Evolutionary conservation across 495 filamentous ascomycete genomes (phyloP), one percentile per base, ranked within the genome.

Genomic region (Penicillium verhagenii): DNA sequence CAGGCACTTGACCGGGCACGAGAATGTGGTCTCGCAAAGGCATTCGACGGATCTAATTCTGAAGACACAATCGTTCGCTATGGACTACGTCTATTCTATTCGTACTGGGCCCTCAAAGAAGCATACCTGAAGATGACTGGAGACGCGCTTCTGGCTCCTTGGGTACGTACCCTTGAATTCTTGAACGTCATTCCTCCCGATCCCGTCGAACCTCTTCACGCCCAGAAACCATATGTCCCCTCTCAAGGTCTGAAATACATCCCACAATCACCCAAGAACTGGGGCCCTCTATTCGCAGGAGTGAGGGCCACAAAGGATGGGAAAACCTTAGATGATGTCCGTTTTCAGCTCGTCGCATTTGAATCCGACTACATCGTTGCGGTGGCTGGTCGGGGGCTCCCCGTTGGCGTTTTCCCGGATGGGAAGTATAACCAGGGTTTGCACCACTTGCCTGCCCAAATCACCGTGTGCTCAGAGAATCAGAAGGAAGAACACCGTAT

Each of bases 101-200:
- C 91, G 2, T 88, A 87, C 58, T 96, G 90, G 90, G 90, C 87
- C 50, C 77, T 94, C 50, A 89, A 94, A 59, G 92, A 96, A 72
- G 89, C 92, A 1, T 97, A 92, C 72, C 84, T 97, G 57, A 97
- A 97, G 80, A 83, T 97, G 82, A 91, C 89, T 8, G 92, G 92
- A 25, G 91, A 96, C 60, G 92, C 90, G 16, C 74, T 97, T 45
- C 72, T 96, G 29, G 91, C 91, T 3, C 75, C 79, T 2, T 96
- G 91, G 91, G 67, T 96, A 50, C 74, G 77, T 49, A 76, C 86
- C 18, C 63, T 91, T 35, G 84, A 89, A 56, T 90, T 93, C 51
- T 67, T 73, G 43, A 80, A 87, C 52, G 85, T 89, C 6, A 65
- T 80, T 29, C 79, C 81, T 3, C 86, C 87, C 7, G 65, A 59